Evolutionary conservation across 306 rosid genomes (phyloP), one percentile per base, ranked within the genome.

Genomic region (Erythrophleum fordii): DNA sequence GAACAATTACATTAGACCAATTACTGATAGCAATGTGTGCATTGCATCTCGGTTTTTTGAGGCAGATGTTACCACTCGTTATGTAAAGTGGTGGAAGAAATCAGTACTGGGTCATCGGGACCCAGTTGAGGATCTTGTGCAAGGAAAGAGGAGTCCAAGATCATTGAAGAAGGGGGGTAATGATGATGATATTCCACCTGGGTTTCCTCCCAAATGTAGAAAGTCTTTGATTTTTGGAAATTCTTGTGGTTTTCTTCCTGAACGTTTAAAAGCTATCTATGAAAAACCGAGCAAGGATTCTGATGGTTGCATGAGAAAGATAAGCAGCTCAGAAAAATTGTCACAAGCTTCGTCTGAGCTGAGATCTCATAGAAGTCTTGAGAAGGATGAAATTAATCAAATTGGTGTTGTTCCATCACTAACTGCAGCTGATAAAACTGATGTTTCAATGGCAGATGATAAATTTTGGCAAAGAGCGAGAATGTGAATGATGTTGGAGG

Each of bases 1-100:
- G 92, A 35, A n/a, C 39, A 62, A 77, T 52, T 87, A 75, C 76
- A 35, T 52, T 28, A 79, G 80, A 48, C 65, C 77, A 5, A 11
- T 78, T 14, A 69, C 59, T 22, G 77, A 53, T 66, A 5, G n/a
- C 4, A 56, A 56, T 6, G 52, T 89, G 35, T 86, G 77, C 29
- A 72, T 88, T 39, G 91, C 89, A 23, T 69, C 88, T 0, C 58
- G 78, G 66, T 68, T 61, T 51, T 82, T 70, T 31, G 69, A 80
- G 80, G 84, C 78, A 5, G 85, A 83, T 70, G 86, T 86, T 66
- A 83, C 88, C 11, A 44, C 49, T 2, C 49, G 82, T 22, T 81
- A 80, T 80, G 59, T 37, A 13, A 71, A 11, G 73, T 71, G 85
- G 87, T 79, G 82, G 83, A 70, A 66, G 68, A 7, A 77, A 58